Conservation (phyloP, 1,139 yeast genomes). For the Taphrina deformans region DNA sequence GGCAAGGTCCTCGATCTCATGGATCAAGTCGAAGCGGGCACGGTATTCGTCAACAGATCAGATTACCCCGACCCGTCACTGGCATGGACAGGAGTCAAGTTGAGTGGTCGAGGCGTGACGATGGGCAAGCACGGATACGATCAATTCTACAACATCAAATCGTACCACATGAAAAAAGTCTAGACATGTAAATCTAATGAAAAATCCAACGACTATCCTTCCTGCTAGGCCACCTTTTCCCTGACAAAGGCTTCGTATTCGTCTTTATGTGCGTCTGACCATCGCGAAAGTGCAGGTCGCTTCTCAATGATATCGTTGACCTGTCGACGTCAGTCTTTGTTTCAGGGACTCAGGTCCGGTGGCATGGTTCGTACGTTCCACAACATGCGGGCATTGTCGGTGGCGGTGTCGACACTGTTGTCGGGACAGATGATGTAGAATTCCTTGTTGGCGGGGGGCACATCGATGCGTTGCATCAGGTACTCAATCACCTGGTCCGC, state of each 20-base stretch:
- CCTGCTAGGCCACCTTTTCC: slow-evolving; percentile 13
- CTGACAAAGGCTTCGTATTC: slow-evolving; percentile 39
- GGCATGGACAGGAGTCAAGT: slow-evolving; percentile 82
- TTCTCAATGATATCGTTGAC: slow-evolving; percentile 39
- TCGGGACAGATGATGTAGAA: slow-evolving; percentile 44
- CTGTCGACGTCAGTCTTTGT: neutral
- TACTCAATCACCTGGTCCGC: slow-evolving; percentile 43
- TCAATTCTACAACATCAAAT: slow-evolving; percentile 46
- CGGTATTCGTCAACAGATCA: slow-evolving; percentile 88
- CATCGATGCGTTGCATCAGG: slow-evolving; percentile 39
- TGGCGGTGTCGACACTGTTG: slow-evolving; percentile 41
- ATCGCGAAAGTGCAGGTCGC: slow-evolving; percentile 42
- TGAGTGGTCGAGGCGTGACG: slow-evolving; percentile 71
- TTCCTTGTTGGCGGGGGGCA: slow-evolving; percentile 27
- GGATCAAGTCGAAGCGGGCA: slow-evolving; percentile 64
- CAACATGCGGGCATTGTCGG: slow-evolving; percentile 41
- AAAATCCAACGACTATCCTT: no score
- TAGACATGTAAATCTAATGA: neutral
- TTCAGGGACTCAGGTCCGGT: no score
- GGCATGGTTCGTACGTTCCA: slow-evolving; percentile 39
- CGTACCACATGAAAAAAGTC: slow-evolving; percentile 45
- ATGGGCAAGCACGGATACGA: slow-evolving; percentile 45
- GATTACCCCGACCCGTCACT: slow-evolving; percentile 75
- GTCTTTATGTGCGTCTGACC: slow-evolving; percentile 42
- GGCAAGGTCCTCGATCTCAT: slow-evolving; percentile 54